These are phyloP conservation scores for Psilocybe azurescens DNA, from an alignment of 768 basidiomycete species.

Conservation along the genomic window DNA sequence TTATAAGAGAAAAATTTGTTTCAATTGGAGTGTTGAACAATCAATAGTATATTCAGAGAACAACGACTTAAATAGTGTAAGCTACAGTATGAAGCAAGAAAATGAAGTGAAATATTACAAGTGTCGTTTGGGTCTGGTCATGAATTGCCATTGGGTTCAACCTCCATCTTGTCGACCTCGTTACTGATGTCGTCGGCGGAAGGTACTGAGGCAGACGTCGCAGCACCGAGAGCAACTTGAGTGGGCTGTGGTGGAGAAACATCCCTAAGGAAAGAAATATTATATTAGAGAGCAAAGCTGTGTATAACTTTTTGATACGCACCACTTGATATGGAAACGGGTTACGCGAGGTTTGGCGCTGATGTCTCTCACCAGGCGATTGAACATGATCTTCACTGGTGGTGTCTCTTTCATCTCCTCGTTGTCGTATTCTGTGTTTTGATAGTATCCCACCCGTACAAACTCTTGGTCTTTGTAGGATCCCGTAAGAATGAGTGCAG, in stretches of 20 bases:
- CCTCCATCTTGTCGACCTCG: conserved; percentile 25
- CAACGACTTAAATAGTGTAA: conserved; percentile 3
- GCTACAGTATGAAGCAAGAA: conserved; percentile 11
- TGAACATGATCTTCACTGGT: conserved; percentile 72
- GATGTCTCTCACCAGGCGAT: conserved; percentile 84
- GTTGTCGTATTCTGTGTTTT: conserved; percentile 98
- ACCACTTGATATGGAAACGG: conserved; percentile 90
- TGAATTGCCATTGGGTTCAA: conserved; percentile 16
- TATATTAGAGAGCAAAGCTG: not conserved
- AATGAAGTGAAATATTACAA: conserved; percentile 4
- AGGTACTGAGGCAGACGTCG: conserved; percentile 33
- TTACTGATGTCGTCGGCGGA: conserved; percentile 33
- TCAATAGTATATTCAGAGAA: not conserved
- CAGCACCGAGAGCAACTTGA: conserved; percentile 29
- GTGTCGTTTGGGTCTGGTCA: not conserved
- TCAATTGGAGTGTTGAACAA: not conserved
- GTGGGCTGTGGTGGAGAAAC: conserved; percentile 49
- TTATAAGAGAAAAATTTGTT: not conserved
- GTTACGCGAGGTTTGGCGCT: conserved; percentile 94
- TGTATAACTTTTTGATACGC: conserved; percentile 29
- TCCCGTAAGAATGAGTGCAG: conserved; percentile 95
- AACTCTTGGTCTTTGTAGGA: conserved; percentile 98
- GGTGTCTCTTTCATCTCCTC: conserved; percentile 86
- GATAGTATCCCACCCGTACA: conserved; percentile 99
- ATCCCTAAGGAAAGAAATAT: conserved; percentile 53